Percentiles rank a stretch among this genome's conserved stretches.
These are phyloP conservation scores for Thalia dealbata DNA, from an alignment of 176 grass and related monocot species.

Conservation along the genomic window DNA sequence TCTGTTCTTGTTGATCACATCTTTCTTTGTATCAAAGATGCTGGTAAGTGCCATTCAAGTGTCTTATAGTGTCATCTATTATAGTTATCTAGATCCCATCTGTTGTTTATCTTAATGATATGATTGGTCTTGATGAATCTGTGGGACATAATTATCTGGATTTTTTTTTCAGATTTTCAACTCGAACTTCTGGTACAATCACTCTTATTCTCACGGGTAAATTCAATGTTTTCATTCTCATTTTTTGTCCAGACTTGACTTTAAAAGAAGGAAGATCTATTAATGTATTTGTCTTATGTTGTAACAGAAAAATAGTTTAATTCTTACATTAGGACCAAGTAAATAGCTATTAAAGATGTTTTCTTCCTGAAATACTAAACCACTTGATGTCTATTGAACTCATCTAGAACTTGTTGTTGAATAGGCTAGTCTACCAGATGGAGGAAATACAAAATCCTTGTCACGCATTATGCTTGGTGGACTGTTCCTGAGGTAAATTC, in stretches of 20 bases:
- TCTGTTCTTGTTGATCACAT: slow-evolving; percentile 96
- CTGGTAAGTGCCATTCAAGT: slow-evolving; percentile 46
- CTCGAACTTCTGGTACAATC: slow-evolving; percentile 99
- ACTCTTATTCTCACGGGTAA: slow-evolving; percentile 92
- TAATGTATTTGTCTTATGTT: not conserved
- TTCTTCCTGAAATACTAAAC: not conserved
- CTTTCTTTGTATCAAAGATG: slow-evolving; percentile 97
- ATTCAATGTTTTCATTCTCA: slow-evolving; percentile 7
- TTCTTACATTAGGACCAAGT: not conserved
- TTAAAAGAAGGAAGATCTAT: slow-evolving; percentile 24
- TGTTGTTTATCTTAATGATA: slow-evolving; percentile 3
- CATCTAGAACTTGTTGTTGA: slow-evolving; percentile 13
- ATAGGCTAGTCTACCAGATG: slow-evolving; percentile 79
- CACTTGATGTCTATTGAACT: not conserved
- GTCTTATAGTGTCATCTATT: slow-evolving; percentile 2
- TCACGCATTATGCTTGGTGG: slow-evolving; percentile 82
- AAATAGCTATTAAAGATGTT: not conserved
- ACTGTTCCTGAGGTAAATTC: slow-evolving; percentile 77
- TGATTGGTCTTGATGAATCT: not conserved
- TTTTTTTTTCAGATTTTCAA: slow-evolving; percentile 64
- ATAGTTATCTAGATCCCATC: not conserved
- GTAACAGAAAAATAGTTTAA: not conserved
- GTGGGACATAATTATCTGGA: not conserved
- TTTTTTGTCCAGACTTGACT: slow-evolving; percentile 4
- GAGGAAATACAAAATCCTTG: slow-evolving; percentile 72